Conservation (phyloP, 139 green algal genomes). For the Volvox reticuliferus region DNA sequence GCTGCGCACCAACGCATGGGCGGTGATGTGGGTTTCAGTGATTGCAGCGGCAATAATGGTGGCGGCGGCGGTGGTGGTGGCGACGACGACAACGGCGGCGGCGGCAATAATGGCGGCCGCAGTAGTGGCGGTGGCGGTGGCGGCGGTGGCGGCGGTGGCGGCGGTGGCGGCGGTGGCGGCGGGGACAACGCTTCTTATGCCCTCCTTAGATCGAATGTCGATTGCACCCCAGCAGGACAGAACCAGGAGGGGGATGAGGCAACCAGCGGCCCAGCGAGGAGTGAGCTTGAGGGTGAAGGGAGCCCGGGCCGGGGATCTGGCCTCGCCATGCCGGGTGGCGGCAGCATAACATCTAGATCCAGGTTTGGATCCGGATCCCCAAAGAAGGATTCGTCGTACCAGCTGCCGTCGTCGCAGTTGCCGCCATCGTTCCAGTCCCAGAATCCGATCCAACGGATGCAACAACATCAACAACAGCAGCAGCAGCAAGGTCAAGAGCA, state of each 20-base stretch:
- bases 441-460: neutral
- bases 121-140: neutral
- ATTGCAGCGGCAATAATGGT: neutral
- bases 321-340: too few species aligned
- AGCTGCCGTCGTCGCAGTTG: neutral
- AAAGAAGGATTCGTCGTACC: neutral
- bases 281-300: too few species aligned
- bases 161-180: too few species aligned
- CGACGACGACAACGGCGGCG: neutral
- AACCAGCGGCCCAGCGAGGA: neutral
- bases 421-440: neutral
- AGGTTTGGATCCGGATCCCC: too few species aligned
- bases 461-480: neutral
- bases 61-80: neutral
- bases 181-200: neutral
- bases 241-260: too few species aligned
- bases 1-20: neutral
- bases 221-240: too few species aligned
- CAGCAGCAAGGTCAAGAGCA: too few species aligned
- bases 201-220: neutral
- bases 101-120: neutral
- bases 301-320: too few species aligned
- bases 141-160: too few species aligned
- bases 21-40: neutral
- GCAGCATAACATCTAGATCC: too few species aligned